Evolutionary conservation across 768 basidiomycete genomes (phyloP).

Genomic region (Tulasnella calospora): DNA sequence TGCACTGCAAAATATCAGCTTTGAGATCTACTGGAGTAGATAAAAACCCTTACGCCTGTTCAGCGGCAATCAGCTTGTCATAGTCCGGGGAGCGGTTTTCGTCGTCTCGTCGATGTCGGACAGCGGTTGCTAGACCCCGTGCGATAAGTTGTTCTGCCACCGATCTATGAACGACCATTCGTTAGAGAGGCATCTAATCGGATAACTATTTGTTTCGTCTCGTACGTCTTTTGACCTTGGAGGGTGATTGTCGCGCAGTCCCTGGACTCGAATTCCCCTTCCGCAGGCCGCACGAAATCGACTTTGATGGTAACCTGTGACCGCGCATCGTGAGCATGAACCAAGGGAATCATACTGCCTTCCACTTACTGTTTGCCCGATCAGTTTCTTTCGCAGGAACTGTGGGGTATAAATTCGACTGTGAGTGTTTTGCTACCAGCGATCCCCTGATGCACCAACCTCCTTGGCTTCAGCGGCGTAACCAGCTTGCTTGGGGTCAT

Average conservation of each 20-base stretch:
- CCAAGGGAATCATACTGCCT: no score
- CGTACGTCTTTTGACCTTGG: conserved; percentile 74
- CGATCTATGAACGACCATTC: conserved; percentile 51
- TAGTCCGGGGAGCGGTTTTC: conserved; percentile 95
- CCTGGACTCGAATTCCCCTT: conserved; percentile 90
- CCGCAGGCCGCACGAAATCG: conserved; percentile 85
- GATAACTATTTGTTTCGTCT: conserved; percentile 24
- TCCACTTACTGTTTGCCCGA: conserved; percentile 76
- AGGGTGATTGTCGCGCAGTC: conserved; percentile 87
- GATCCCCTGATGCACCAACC: conserved; percentile 27
- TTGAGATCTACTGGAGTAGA: conserved; percentile 25
- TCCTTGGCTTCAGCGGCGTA: conserved; percentile 92
- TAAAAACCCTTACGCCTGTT: conserved; percentile 64
- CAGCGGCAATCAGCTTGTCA: conserved; percentile 92
- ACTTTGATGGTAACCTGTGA: conserved; percentile 47
- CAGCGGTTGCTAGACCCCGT: conserved; percentile 81
- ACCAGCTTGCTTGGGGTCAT: conserved; percentile 79
- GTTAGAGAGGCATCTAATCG: not conserved
- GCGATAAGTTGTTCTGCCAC: conserved; percentile 90
- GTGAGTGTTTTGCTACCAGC: not conserved
- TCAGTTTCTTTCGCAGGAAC: conserved; percentile 84
- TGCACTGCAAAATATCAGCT: conserved; percentile 49
- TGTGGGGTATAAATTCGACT: conserved; percentile 27
- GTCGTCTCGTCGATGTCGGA: conserved; percentile 91
- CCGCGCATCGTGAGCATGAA: not conserved